Evolutionary conservation across 176 grass and related monocot species (phyloP).

Genomic region (Oryza nivara): DNA sequence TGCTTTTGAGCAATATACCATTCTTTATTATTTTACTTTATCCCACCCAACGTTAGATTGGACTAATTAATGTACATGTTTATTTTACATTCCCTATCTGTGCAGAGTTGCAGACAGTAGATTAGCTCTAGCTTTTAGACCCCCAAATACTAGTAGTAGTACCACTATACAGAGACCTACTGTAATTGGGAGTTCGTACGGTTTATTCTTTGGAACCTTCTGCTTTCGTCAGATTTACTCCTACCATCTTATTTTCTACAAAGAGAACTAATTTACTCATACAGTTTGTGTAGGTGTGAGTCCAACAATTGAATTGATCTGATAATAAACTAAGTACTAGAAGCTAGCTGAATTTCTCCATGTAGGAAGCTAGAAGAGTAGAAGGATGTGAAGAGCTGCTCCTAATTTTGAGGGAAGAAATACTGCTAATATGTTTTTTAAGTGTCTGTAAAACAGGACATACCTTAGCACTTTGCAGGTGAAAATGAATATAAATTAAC

Average conservation of each 20-base stretch:
- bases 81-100: slow-evolving; percentile 49
- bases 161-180: slow-evolving; percentile 41
- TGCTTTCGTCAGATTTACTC: slow-evolving; percentile 20
- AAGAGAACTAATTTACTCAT: neutral
- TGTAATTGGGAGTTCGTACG: slow-evolving; percentile 34
- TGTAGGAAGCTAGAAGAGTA: slow-evolving; percentile 3
- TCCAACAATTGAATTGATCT: neutral
- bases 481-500: neutral
- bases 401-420: neutral
- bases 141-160: neutral
- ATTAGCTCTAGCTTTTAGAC: slow-evolving; percentile 36
- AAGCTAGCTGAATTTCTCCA: slow-evolving; percentile 3
- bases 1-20: slow-evolving; percentile 48
- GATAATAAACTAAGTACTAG: neutral
- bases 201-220: slow-evolving; percentile 50
- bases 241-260: neutral
- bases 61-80: slow-evolving; percentile 34
- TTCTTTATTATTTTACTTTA: slow-evolving; percentile 51
- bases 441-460: slow-evolving; percentile 23
- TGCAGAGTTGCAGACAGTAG: slow-evolving; percentile 40
- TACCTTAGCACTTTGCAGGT: neutral
- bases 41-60: slow-evolving; percentile 28
- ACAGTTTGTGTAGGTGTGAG: neutral
- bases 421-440: neutral
- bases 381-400: neutral